phyloP scores from a whole-genome alignment of 78 protist genomes.

The Bodo saltans region DNA sequence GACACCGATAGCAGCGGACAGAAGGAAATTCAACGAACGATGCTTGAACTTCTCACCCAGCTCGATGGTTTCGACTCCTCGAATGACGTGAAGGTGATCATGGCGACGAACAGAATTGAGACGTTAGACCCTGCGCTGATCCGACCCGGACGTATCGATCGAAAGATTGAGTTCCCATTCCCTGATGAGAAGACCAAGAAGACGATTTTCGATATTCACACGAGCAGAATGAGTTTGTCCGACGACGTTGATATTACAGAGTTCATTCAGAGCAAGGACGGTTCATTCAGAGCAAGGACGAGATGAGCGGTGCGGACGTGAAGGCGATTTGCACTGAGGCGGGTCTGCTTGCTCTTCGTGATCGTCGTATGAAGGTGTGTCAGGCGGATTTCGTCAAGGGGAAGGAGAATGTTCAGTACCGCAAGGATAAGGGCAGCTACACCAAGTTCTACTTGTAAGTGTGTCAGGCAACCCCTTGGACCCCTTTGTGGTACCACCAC shows the following conservation, averaged over 20 bases:
- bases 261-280: slow-evolving; percentile 94
- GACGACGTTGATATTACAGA: slow-evolving; percentile 95
- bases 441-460: slow-evolving; percentile 86
- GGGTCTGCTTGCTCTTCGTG: slow-evolving; percentile 97
- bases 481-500: too few relatives aligned
- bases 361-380: slow-evolving; percentile 89
- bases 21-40: slow-evolving; percentile 98
- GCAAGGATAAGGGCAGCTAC: slow-evolving; percentile 83
- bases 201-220: slow-evolving; percentile 87
- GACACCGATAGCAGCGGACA: slow-evolving; percentile 73
- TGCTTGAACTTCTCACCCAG: slow-evolving; percentile 99
- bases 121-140: slow-evolving; percentile 96
- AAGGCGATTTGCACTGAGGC: slow-evolving; percentile 99
- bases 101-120: slow-evolving; percentile 99
- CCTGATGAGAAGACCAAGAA: slow-evolving; percentile 92
- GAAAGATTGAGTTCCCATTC: slow-evolving; percentile 99
- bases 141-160: slow-evolving; percentile 99
- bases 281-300: slow-evolving; percentile 95
- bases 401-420: slow-evolving; percentile 93
- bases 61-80: slow-evolving; percentile 98
- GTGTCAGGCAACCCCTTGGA: too few relatives aligned
- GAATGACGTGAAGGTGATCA: slow-evolving; percentile 96
- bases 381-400: slow-evolving; percentile 93
- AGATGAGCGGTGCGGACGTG: slow-evolving; percentile 98
- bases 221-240: slow-evolving; percentile 85